Percentiles rank a stretch among this genome's conserved stretches.
phyloP scores from a whole-genome alignment of 352 stramenopile species.

The Proteromonas lacertae region DNA sequence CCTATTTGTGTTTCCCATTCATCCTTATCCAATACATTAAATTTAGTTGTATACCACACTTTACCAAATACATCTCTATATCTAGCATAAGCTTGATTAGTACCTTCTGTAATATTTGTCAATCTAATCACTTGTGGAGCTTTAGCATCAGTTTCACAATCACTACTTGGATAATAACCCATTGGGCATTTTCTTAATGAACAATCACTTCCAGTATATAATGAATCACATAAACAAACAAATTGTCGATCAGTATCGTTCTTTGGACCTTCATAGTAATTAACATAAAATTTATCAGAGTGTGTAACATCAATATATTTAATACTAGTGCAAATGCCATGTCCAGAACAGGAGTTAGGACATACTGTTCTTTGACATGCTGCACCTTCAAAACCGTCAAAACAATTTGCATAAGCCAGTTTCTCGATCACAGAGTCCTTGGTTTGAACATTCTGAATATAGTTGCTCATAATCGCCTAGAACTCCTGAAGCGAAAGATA shows the following conservation, averaged over 20 bases:
- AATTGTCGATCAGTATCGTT: constrained; percentile 42
- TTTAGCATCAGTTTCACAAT: no score
- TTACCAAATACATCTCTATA: no score
- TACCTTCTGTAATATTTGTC: no score
- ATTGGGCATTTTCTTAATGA: constrained; percentile 25
- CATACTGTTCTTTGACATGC: constrained; percentile 26
- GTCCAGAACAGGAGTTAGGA: constrained; percentile 10
- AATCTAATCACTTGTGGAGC: no score
- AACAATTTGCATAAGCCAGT: constrained; percentile 38
- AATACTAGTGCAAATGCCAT: constrained; percentile 58
- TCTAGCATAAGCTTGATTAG: no score
- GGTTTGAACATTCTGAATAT: no score
- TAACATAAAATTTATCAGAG: constrained; percentile 11
- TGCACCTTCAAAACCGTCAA: constrained; percentile 41
- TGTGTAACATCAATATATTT: constrained; percentile 21
- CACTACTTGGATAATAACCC: not conserved
- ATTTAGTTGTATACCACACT: no score
- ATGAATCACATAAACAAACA: constrained; percentile 44
- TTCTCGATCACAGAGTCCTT: constrained; percentile 42
- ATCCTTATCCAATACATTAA: no score
- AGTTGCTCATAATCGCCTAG: no score
- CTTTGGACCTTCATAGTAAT: no score
- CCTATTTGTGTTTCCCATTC: no score
- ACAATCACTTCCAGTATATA: constrained; percentile 44
- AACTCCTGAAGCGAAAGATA: no score